These are phyloP conservation scores for Fusarium globosum DNA, from an alignment of 2,329 filamentous ascomycete genomes.

Conservation along the genomic window DNA sequence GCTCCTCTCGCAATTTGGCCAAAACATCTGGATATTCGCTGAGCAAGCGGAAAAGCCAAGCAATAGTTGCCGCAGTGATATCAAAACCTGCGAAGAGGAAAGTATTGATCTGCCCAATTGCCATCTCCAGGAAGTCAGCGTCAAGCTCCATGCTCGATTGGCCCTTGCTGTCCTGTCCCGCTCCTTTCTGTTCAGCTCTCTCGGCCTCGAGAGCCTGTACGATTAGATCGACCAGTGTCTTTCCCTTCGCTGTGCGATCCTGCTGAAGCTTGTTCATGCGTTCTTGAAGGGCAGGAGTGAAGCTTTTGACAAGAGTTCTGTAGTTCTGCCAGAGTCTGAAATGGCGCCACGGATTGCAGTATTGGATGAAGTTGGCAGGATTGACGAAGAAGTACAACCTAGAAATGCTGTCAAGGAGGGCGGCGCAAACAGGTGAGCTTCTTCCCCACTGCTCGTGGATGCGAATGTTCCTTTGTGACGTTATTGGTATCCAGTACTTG, in stretches of 20 bases:
- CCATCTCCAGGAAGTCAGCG: conserved; percentile 32
- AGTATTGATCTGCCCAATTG: conserved; percentile 50
- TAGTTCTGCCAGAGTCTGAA: conserved; percentile 35
- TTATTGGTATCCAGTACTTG: neutral
- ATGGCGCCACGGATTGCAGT: conserved; percentile 32
- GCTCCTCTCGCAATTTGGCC: conserved; percentile 50
- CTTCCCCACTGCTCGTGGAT: conserved; percentile 25
- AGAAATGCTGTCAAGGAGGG: conserved; percentile 24
- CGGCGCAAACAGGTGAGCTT: conserved; percentile 8
- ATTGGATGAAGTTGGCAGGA: conserved; percentile 11
- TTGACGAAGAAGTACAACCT: conserved; percentile 22
- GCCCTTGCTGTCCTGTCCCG: neutral
- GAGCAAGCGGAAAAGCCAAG: conserved; percentile 48
- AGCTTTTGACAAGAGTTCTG: conserved; percentile 7
- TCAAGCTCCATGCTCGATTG: conserved; percentile 30
- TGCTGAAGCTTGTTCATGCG: conserved; percentile 11
- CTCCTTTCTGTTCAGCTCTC: neutral
- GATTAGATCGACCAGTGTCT: conserved; percentile 32
- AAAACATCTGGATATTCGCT: conserved; percentile 47
- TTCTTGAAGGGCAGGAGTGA: conserved; percentile 13
- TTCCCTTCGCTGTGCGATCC: conserved; percentile 3
- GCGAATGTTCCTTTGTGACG: conserved; percentile 11
- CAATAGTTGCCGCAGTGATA: conserved; percentile 51
- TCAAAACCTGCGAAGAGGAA: conserved; percentile 55
- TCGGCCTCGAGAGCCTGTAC: conserved; percentile 24